Evolutionary conservation across 345 rosid species (phyloP), one percentile per base, ranked within the genome.

Genomic region (Microthlaspi erraticum): DNA sequence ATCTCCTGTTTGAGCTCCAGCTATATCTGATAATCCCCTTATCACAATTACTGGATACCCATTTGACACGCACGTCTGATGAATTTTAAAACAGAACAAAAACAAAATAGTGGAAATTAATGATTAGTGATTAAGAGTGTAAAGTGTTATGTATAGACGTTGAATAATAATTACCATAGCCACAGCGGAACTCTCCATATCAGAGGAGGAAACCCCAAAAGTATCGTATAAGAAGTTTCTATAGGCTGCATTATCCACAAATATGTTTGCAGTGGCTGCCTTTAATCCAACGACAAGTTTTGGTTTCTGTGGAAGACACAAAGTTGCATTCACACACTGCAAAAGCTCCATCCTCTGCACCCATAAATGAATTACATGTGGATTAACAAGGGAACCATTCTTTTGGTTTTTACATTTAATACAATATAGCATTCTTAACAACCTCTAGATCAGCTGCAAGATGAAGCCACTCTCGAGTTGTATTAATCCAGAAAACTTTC

Each of bases 141-240:
- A n/a, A 33, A 17, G 7, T 63, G 11, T n/a, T 2, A 2, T 2
- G 23, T 41, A 4, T 32, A 36, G 33, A 13, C 5, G 8, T 1
- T 36, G 43, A 10, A 59, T 37, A 9, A 42, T 23, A 33, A 8
- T 50, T 73, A 75, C 87, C 87, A 80, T 84, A 10, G 75, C 85
- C 42, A 81, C 86, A 18, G 85, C 85, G 74, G 81, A 68, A 54
- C 83, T 83, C 80, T 84, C 91, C 84, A 77, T 83, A 8, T 86
- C 87, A 0, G 72, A 64, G 1, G 88, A 79, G 26, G 87, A 81
- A 66, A 83, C 87, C 19, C 64, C 49, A 34, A 83, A 82, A 23
- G 50, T 56, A 32, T 70, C 19, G 55, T 53, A 73, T n/a, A 77
- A 78, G 70, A 87, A 83, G 33, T 74, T 81, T 31, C 78, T 66